Percentiles rank a stretch among this genome's conserved stretches.
Conservation (phyloP, 2,329 filamentous ascomycete species). For the Dactylonectria macrodidyma region DNA sequence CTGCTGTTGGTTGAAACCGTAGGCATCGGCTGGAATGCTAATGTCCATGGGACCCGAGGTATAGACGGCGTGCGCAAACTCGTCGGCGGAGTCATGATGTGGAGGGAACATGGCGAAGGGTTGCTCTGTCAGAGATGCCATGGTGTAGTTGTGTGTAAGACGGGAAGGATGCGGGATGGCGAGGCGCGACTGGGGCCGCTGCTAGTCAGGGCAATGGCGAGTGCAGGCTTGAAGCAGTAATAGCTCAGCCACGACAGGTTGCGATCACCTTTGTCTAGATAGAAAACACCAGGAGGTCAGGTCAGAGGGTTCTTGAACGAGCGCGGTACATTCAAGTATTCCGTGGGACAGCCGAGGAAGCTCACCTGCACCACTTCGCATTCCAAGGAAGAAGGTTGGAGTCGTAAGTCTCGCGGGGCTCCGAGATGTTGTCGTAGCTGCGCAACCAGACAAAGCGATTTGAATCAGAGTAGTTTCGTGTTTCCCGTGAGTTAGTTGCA, state of each 20-base stretch:
- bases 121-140: slow-evolving; percentile 51
- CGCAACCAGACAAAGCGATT: slow-evolving; percentile 14
- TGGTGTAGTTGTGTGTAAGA: slow-evolving; percentile 37
- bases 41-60: slow-evolving; percentile 63
- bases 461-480: not conserved
- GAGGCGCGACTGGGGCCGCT: slow-evolving; percentile 23
- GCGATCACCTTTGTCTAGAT: slow-evolving; percentile 46
- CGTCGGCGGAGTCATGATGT: slow-evolving; percentile 52
- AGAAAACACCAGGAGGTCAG: slow-evolving; percentile 38
- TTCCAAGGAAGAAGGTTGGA: slow-evolving; percentile 43
- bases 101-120: slow-evolving; percentile 49
- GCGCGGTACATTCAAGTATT: slow-evolving; percentile 15
- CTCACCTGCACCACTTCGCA: slow-evolving; percentile 48
- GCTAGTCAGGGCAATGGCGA: slow-evolving; percentile 34
- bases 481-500: slow-evolving; percentile 4
- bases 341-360: slow-evolving; percentile 35
- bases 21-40: slow-evolving; percentile 63
- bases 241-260: slow-evolving; percentile 38
- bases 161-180: slow-evolving; percentile 23
- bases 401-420: slow-evolving; percentile 35
- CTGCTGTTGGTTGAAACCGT: slow-evolving; percentile 54
- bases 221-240: slow-evolving; percentile 35
- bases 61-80: slow-evolving; percentile 58
- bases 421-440: slow-evolving; percentile 39
- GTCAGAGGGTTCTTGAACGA: slow-evolving; percentile 16